Base-by-base conservation (phyloP, 176 grass and related monocot species). In the Aegilops umbellulata region DNA sequence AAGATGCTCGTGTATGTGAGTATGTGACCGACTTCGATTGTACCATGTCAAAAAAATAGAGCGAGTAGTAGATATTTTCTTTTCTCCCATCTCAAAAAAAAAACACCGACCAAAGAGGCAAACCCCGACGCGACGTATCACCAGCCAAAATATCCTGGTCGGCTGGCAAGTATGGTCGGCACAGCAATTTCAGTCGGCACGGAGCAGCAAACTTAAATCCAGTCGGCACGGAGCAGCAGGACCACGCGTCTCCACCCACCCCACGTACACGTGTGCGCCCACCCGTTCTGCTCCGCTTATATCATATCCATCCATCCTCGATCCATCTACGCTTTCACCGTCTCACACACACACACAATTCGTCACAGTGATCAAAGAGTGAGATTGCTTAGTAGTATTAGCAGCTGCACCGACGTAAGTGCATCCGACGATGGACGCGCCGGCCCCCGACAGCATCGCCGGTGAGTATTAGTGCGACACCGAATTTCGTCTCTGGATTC, bases 381-480 rank as follows among this genome's bases (percentile, higher is more conserved):
- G n/a, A n/a, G n/a, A n/a, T n/a, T n/a, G n/a, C n/a, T n/a, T n/a
- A n/a, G n/a, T n/a, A n/a, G n/a, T n/a, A n/a, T n/a, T n/a, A 42
- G 42, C 42, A 46, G 88, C 39, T 14, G 10, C 76, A 11, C 6
- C 41, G 41, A 47, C 44, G 64, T 32, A 66, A 27, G 14, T 31
- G 65, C 65, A n/a, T n/a, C n/a, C n/a, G 68, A 27, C 79, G 20
- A 90, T 91, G 89, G 89, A 91, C 68, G 81, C 89, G 36, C 74
- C 89, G 7, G 66, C 76, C 75, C 89, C 89, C 35, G 85, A 87
- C 22, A 74, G 61, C 68, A 30, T 12, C 76, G 78, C 36, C 36
- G 89, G 76, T 87, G 60, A 90, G 84, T 64, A n/a, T n/a, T n/a
- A 7, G 2, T 12, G 69, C 36, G 39, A 35, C 61, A 4, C 8